phyloP scores from a whole-genome alignment of 768 basidiomycete genomes.

The Fibroporia radiculosa region DNA sequence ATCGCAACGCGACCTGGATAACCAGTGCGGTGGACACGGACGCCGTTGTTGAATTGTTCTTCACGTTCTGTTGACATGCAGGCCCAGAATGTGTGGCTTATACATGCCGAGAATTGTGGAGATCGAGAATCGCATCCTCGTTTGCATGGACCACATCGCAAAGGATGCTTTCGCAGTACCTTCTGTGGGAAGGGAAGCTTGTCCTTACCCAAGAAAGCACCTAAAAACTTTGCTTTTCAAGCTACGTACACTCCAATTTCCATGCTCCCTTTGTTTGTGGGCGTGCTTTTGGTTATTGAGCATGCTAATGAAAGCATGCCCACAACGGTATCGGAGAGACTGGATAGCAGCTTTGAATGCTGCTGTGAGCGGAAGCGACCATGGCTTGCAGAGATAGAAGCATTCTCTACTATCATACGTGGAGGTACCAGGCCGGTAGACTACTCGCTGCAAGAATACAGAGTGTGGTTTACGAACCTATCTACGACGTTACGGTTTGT shows the following conservation, averaged over 20 bases:
- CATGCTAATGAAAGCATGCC: conserved; percentile 4
- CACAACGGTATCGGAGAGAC: conserved; percentile 1
- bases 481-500: neutral
- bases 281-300: conserved; percentile 8
- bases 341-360: conserved; percentile 10
- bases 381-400: no score
- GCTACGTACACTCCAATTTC: conserved; percentile 6
- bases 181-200: conserved; percentile 1
- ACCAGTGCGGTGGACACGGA: conserved; percentile 18
- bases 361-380: conserved; percentile 1
- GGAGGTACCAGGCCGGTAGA: conserved; percentile 9
- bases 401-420: conserved; percentile 6
- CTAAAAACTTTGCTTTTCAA: neutral
- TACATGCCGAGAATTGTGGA: conserved; percentile 13
- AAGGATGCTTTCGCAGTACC: neutral
- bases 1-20: conserved; percentile 12
- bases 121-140: conserved; percentile 13
- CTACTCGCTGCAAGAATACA: no score
- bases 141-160: conserved; percentile 1
- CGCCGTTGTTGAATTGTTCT: conserved; percentile 12
- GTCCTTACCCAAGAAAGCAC: conserved; percentile 1
- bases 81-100: conserved; percentile 18
- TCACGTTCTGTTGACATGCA: conserved; percentile 15
- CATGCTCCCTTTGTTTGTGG: conserved; percentile 4
- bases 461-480: conserved; percentile 10